A percentile compares a stretch with the other conserved stretches of the same genome.
Conservation (phyloP, 1,284 basidiomycete genomes). For the Ustilago shanxiensis region DNA sequence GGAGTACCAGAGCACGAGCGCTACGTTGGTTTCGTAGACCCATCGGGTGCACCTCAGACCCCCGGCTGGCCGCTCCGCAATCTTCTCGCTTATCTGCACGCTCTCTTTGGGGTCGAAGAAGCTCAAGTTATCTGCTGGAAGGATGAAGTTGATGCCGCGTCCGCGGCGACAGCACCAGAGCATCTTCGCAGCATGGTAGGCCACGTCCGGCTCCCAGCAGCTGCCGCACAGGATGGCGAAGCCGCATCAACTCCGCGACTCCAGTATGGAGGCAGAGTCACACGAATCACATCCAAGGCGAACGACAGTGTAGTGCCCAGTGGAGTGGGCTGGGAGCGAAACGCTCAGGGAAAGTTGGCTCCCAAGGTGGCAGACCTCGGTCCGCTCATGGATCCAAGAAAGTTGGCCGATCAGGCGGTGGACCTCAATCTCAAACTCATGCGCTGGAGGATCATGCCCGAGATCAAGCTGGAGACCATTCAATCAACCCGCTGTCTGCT, state of each 20-base stretch:
- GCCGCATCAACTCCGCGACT: neutral
- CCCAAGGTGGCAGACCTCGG: slow-evolving; percentile 91
- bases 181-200: slow-evolving; percentile 27
- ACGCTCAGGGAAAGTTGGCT: slow-evolving; percentile 83
- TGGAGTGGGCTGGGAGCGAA: slow-evolving; percentile 96
- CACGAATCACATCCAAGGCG: slow-evolving; percentile 27
- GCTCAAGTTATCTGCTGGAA: slow-evolving; percentile 72
- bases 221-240: neutral
- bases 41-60: slow-evolving; percentile 81
- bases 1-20: slow-evolving; percentile 70
- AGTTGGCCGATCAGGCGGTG: slow-evolving; percentile 93
- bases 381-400: slow-evolving; percentile 90
- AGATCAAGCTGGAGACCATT: slow-evolving; percentile 88
- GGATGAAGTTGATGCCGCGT: slow-evolving; percentile 35
- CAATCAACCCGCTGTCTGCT: slow-evolving; percentile 83
- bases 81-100: slow-evolving; percentile 78
- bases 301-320: slow-evolving; percentile 71
- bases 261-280: slow-evolving; percentile 3
- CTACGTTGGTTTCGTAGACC: slow-evolving; percentile 79
- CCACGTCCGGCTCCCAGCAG: slow-evolving; percentile 17
- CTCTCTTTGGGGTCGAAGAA: slow-evolving; percentile 70
- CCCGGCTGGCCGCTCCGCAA: slow-evolving; percentile 97
- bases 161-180: neutral
- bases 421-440: slow-evolving; percentile 97
- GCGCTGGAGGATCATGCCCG: slow-evolving; percentile 95